Conservation (phyloP, 179 eudicot genomes). For the Spinacia oleracea region DNA sequence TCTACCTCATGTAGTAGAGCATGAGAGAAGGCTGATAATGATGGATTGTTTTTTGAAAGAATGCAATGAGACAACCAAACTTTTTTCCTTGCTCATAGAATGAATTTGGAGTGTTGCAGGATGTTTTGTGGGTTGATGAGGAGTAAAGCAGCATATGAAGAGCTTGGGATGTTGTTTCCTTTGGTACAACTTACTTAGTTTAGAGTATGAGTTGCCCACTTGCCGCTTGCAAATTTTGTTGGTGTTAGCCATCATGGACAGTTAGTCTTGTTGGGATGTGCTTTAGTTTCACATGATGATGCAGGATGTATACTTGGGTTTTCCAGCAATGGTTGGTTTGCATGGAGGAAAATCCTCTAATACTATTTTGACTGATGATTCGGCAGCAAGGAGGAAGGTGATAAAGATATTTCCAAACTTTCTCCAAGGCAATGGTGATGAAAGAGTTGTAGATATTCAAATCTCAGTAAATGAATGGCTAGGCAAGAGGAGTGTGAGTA, state of each 20-base stretch:
- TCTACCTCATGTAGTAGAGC: neutral
- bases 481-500: no score
- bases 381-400: no score
- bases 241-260: slow-evolving; percentile 4
- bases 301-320: neutral
- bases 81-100: neutral
- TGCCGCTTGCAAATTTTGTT: neutral
- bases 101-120: slow-evolving; percentile 1
- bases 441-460: no score
- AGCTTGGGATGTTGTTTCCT: slow-evolving; percentile 7
- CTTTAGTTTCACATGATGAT: neutral
- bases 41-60: neutral
- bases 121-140: neutral
- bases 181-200: neutral
- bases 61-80: neutral
- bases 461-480: no score
- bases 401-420: no score
- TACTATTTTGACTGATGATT: no score
- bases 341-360: no score
- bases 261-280: neutral
- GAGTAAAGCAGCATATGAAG: slow-evolving; percentile 5
- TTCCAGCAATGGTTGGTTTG: neutral
- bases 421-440: no score
- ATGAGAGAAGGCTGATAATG: neutral
- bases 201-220: neutral